Evolutionary conservation across 345 rosid genomes (phyloP), one percentile per base, ranked within the genome.

Genomic region (Lagerstroemia speciosa): DNA sequence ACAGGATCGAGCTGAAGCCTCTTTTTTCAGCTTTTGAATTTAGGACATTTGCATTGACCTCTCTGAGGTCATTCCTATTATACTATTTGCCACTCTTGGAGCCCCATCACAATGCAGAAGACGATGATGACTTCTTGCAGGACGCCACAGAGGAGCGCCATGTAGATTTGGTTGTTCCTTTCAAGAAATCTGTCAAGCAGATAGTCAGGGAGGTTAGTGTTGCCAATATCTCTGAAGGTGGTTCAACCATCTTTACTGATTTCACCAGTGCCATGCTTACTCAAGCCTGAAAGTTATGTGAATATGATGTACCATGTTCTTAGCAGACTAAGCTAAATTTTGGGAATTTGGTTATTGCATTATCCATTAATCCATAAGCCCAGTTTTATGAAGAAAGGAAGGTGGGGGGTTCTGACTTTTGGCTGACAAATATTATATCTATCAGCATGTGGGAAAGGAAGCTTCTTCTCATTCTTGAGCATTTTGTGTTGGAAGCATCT

Each of bases 31-130:
- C 98, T 61, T 92, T 92, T 31, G 97, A 92, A 79, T 76, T 81
- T 72, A 86, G 79, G 75, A 78, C 88, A 74, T 78, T 92, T 71
- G 90, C 93, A 32, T 72, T 95, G 86, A 90, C 96, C 48, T 83
- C 94, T 20, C 72, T 95, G 76, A 87, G 99, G 81, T 92, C 96
- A 37, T 93, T 95, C 69, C 71, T 95, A 58, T 66, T 85, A 81
- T 89, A 72, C 78, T 92, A 90, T 86, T 80, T 95, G 85, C 98
- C 99, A 66, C 87, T 95, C 65, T 46, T 95, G 89, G 98, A 95
- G 87, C 90, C 96, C 81, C 74, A 77, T 62, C 30, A 62, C 16
- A 75, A 58, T 48, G 40, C 67, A 11, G 98, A 87, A 11, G 86
- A 87, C 6, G 97, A 91, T 69, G 90, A 87, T 3, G 86, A 87